These are phyloP conservation scores for Hibiscus mutabilis DNA, from an alignment of 345 rosid species.

Conservation along the genomic window DNA sequence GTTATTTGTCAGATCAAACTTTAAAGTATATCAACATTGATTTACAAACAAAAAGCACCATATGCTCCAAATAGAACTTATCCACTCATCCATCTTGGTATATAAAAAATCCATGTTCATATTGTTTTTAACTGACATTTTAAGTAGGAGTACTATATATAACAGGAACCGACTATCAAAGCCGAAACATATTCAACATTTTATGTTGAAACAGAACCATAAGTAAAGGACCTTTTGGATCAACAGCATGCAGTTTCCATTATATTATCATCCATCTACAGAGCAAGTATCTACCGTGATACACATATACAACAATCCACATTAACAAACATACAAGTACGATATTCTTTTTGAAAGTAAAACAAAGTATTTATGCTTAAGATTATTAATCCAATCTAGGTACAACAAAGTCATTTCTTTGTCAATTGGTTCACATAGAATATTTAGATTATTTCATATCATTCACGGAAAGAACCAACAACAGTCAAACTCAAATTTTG, in stretches of 20 bases:
- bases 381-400: background rate
- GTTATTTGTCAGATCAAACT: background rate
- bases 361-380: background rate
- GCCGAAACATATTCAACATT: background rate
- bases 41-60: background rate
- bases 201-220: background rate
- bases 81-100: no score
- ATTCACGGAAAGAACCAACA: background rate
- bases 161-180: background rate
- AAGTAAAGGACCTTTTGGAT: background rate
- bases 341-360: background rate
- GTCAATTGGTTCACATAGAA: background rate
- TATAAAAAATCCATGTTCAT: no score
- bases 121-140: no score
- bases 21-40: background rate
- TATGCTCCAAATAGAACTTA: background rate
- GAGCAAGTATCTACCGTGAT: background rate
- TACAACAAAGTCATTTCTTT: background rate
- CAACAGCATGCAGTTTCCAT: background rate
- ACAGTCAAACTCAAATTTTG: background rate
- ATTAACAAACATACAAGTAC: background rate
- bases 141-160: no score
- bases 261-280: background rate
- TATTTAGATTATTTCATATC: background rate
- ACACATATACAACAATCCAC: background rate